Percentiles rank a stretch among this genome's conserved stretches.
phyloP scores from a whole-genome alignment of 2,329 filamentous ascomycete species.

The Microsporum ferrugineum region DNA sequence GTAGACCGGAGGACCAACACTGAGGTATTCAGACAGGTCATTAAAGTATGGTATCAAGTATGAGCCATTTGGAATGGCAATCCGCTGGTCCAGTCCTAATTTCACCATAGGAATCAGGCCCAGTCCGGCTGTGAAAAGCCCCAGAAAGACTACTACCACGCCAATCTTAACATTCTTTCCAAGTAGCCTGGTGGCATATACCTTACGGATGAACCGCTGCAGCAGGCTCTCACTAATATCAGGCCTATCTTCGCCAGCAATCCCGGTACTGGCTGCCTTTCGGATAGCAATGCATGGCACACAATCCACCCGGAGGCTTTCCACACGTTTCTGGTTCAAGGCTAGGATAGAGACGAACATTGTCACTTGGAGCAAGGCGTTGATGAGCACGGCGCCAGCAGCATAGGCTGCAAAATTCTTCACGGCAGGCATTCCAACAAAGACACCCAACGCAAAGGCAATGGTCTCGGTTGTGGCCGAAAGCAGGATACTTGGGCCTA shows the following conservation, averaged over 20 bases:
- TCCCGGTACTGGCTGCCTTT: conserved; percentile 55
- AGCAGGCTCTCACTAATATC: conserved; percentile 67
- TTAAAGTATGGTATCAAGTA: conserved; percentile 96
- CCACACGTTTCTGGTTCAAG: conserved; percentile 81
- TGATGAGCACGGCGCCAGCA: conserved; percentile 91
- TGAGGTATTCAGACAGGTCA: conserved; percentile 85
- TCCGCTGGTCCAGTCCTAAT: conserved; percentile 84
- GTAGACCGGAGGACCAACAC: conserved; percentile 85
- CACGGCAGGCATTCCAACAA: conserved; percentile 95
- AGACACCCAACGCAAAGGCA: conserved; percentile 82
- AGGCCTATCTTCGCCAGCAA: conserved; percentile 55
- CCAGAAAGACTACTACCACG: conserved; percentile 72
- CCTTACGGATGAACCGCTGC: conserved; percentile 79
- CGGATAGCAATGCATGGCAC: conserved; percentile 79
- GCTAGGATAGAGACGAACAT: conserved; percentile 91
- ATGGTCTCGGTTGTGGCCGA: conserved; percentile 91
- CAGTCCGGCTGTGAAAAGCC: conserved; percentile 72
- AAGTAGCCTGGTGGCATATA: conserved; percentile 72
- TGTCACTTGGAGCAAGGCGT: conserved; percentile 90
- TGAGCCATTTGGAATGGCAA: conserved; percentile 84
- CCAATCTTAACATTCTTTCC: conserved; percentile 66
- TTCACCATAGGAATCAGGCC: conserved; percentile 74
- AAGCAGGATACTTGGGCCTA: conserved; percentile 91
- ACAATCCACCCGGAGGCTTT: conserved; percentile 79
- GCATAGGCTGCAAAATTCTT: conserved; percentile 96